phyloP scores from a whole-genome alignment of 495 filamentous ascomycete species.

The Aspergillus indologenus region DNA sequence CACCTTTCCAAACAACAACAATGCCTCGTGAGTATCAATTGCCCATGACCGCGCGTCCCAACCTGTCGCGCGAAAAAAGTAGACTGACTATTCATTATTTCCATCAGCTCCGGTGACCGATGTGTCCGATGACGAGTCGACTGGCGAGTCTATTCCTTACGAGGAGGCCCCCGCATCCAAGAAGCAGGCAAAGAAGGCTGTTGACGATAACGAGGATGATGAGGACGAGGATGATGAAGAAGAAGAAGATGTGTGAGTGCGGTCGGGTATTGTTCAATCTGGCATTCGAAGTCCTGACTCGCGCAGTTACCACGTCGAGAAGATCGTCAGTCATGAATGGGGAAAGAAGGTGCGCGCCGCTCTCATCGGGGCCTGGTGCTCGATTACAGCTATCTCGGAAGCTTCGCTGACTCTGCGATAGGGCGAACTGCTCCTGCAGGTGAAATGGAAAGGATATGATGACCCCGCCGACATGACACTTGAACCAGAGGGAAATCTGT shows the following conservation, averaged over 20 bases:
- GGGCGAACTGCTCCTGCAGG: conserved; percentile 45
- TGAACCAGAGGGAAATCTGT: conserved; percentile 59
- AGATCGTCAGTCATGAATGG: conserved; percentile 51
- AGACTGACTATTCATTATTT: conserved; percentile 15
- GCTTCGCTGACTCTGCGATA: conserved; percentile 25
- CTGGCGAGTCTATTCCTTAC: conserved; percentile 39
- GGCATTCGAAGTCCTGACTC: conserved; percentile 28
- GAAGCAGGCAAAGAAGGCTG: conserved; percentile 28
- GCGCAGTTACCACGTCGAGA: conserved; percentile 59
- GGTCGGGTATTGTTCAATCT: not conserved
- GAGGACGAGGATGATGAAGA: conserved; percentile 42
- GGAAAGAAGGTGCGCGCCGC: conserved; percentile 30
- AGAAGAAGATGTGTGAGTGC: conserved; percentile 40
- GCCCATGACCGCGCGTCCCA: conserved; percentile 7
- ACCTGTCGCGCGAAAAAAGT: conserved; percentile 9
- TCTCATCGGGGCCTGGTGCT: not conserved
- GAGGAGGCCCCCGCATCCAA: conserved; percentile 30
- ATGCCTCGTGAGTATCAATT: conserved; percentile 39
- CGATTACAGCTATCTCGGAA: not conserved
- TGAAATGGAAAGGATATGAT: conserved; percentile 66
- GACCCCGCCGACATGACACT: conserved; percentile 53
- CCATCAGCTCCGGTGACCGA: conserved; percentile 38
- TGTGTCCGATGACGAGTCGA: conserved; percentile 47
- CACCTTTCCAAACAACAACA: conserved; percentile 26
- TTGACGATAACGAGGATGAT: conserved; percentile 31